Evolutionary conservation across 805 yeast species (phyloP), one percentile per base, ranked within the genome.

Genomic region (Wickerhamiella nectarea): DNA sequence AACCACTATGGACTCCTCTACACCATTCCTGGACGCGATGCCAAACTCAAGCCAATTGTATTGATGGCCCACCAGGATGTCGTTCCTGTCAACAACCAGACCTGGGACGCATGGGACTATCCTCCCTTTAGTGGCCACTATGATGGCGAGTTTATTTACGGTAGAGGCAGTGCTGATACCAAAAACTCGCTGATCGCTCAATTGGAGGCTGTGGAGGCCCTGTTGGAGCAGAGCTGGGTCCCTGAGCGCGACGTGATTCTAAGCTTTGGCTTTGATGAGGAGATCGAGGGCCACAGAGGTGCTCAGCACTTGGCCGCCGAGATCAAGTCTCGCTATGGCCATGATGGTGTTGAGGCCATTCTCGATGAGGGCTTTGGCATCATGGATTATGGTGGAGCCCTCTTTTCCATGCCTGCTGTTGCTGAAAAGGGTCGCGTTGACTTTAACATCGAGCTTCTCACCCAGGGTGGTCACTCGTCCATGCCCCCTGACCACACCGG

Each of bases 401-500:
- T 68, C 29, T 65, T 74, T 49, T 74, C 78, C 3, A 61, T 69
- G 26, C 73, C 78, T 4, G 72, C 75, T 9, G 73, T 78, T 11
- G 76, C 75, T 19, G 81, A 78, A 54, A 78, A 76, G 59, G 83
- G 83, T 9, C 69, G 69, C 46, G 56, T 76, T 24, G 76, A 76
- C 51, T 53, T 69, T 6, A 47, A 52, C 19, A 64, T 78, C 38
- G 67, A 68, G 9, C 61, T 81, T 40, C 62, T 62, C 31, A 76
- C 83, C 25, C 74, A 76, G 14, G 93, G 93, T 36, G 93, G 93
- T 4, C 93, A 82, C 57, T 75, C 89, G 1, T 78, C 87, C 7
- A 59, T 71, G 28, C 93, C 93, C 10, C 89, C 89, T 5, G 79
- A 74, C 45, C 91, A 83, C 55, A 82, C 93, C 9, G 71, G 81